Conservation (phyloP, 2,329 filamentous ascomycete genomes). For the Pseudogymnoascus sp. region DNA sequence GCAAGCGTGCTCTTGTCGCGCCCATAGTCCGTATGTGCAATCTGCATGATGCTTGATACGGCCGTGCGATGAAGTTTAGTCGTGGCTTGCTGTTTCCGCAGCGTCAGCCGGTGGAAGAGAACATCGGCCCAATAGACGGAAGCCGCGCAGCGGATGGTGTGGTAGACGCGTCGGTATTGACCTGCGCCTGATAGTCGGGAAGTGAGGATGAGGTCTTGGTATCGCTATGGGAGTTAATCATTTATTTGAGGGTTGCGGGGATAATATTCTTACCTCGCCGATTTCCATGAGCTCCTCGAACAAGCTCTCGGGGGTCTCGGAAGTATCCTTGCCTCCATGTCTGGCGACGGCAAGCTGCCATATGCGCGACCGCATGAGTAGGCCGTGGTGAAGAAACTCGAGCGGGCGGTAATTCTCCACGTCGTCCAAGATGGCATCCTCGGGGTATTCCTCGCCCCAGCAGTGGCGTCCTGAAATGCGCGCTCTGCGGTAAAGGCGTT, state of each 20-base stretch:
- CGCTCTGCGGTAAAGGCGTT: slow-evolving; percentile 6
- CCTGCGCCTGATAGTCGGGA: not conserved
- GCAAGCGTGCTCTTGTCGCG: not conserved
- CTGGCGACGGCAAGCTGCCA: slow-evolving; percentile 2
- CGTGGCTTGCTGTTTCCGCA: not conserved
- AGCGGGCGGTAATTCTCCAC: slow-evolving; percentile 5
- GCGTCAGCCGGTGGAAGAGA: not conserved
- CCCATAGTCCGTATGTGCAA: not conserved
- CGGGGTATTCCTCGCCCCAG: slow-evolving; percentile 5
- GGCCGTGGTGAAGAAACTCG: not conserved
- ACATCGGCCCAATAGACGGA: not conserved
- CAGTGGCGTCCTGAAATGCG: not conserved
- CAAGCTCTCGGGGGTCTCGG: not conserved
- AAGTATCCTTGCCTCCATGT: not conserved
- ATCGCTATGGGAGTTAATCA: not conserved
- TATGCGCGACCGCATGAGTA: not conserved
- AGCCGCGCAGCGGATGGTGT: not conserved
- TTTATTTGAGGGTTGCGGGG: not conserved
- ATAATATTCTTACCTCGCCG: not conserved
- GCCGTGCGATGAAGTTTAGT: not conserved
- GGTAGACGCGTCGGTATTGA: slow-evolving; percentile 1
- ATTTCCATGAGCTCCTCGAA: slow-evolving; percentile 1
- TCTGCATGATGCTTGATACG: not conserved
- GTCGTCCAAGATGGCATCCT: slow-evolving; percentile 3
- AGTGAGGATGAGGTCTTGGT: slow-evolving; percentile 1